Conservation (phyloP, 2,329 filamentous ascomycete species). For the Paecilomyces dactylethromorphus region DNA sequence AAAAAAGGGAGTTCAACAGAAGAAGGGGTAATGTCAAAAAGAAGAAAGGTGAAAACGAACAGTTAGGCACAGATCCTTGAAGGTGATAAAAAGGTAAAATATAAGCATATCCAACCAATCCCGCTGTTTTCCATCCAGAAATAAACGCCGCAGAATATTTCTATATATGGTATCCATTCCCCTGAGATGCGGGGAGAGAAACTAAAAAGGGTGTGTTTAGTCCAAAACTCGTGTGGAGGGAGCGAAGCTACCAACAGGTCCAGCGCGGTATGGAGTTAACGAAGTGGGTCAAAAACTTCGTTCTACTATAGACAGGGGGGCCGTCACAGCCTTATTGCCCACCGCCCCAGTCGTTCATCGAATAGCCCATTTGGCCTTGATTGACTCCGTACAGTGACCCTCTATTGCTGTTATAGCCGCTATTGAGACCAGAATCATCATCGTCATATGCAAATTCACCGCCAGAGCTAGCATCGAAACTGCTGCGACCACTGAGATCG, state of each 20-base stretch:
- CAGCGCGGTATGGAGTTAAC: background rate
- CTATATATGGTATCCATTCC: constrained; percentile 2
- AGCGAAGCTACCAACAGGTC: background rate
- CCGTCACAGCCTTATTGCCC: background rate
- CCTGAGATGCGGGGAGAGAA: background rate
- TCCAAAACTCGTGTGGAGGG: background rate
- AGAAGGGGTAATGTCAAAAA: background rate
- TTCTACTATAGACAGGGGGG: background rate
- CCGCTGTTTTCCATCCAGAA: background rate
- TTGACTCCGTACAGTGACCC: constrained; percentile 24
- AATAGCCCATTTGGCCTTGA: constrained; percentile 20
- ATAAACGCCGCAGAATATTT: background rate
- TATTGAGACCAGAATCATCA: constrained; percentile 32
- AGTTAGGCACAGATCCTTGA: background rate
- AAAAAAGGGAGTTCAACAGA: background rate
- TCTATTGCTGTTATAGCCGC: constrained; percentile 25
- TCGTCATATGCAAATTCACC: constrained; percentile 39
- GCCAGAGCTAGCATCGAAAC: constrained; percentile 38
- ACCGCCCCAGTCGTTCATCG: constrained; percentile 22
- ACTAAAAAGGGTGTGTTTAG: background rate
- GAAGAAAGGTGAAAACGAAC: constrained; percentile 8
- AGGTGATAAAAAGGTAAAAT: background rate
- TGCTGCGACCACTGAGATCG: constrained; percentile 60
- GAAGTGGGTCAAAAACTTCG: background rate
- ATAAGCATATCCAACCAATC: background rate